Conservation (phyloP, 768 basidiomycete genomes). For the Suillus placidus region DNA sequence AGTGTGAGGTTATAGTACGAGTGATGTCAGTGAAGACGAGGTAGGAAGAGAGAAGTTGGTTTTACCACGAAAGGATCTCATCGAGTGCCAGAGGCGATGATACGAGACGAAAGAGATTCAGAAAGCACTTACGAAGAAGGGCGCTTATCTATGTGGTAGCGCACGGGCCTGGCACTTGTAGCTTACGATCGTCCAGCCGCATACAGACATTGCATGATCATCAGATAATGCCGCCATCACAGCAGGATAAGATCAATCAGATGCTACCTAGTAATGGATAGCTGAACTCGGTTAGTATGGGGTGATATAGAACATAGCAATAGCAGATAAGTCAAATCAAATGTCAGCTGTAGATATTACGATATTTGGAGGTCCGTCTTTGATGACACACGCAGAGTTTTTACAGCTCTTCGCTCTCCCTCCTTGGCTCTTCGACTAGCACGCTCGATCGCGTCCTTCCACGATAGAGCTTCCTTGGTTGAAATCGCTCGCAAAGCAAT, state of each 20-base stretch:
- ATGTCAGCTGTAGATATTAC: background rate
- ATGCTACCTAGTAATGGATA: background rate
- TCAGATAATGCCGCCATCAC: too few relatives aligned
- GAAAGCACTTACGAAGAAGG: too few relatives aligned
- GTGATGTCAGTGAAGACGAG: too few relatives aligned
- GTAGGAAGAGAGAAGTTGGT: too few relatives aligned
- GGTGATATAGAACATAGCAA: background rate
- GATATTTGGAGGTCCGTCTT: slow-evolving; percentile 3
- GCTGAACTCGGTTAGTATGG: background rate
- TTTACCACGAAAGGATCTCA: too few relatives aligned
- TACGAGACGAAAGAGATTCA: too few relatives aligned
- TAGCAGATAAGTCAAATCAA: background rate
- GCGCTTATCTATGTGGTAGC: too few relatives aligned
- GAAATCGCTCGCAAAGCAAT: slow-evolving; percentile 61
- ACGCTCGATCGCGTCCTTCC: slow-evolving; percentile 46
- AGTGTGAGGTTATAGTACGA: too few relatives aligned
- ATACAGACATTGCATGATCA: too few relatives aligned
- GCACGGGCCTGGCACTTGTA: too few relatives aligned
- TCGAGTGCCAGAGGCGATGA: too few relatives aligned
- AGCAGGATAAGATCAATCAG: slow-evolving; percentile 40
- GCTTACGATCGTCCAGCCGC: too few relatives aligned
- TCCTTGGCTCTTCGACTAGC: slow-evolving; percentile 19
- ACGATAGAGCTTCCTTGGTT: slow-evolving; percentile 58
- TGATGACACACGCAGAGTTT: background rate
- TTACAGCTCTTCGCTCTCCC: slow-evolving; percentile 5